A percentile compares a stretch with the other conserved stretches of the same genome.
phyloP scores from a whole-genome alignment of 164 flowering plant species.

The Protea cynaroides region DNA sequence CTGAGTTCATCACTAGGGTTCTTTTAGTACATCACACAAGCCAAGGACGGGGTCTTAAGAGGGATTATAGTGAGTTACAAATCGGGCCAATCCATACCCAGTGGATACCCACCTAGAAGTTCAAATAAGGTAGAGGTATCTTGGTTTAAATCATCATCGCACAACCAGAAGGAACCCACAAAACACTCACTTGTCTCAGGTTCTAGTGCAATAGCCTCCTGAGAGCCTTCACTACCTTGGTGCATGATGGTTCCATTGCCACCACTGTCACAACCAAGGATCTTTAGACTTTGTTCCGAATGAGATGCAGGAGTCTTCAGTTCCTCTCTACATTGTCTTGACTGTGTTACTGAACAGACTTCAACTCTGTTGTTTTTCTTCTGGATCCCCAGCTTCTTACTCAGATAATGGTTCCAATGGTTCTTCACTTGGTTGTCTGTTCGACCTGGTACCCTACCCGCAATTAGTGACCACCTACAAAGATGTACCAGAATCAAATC shows the following conservation, averaged over 20 bases:
- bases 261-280: neutral
- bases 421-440: conserved; percentile 47
- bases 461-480: conserved; percentile 39
- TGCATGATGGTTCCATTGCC: neutral
- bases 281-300: neutral
- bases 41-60: too few relatives aligned
- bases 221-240: neutral
- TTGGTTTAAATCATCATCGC: neutral
- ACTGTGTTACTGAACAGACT: neutral
- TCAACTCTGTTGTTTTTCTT: conserved; percentile 2
- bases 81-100: conserved; percentile 2
- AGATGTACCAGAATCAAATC: neutral
- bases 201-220: neutral
- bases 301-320: neutral
- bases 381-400: conserved; percentile 25
- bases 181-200: neutral
- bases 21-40: too few relatives aligned
- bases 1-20: too few relatives aligned
- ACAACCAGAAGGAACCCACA: neutral
- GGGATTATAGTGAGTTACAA: neutral
- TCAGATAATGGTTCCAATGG: conserved; percentile 37
- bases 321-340: neutral
- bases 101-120: conserved; percentile 1
- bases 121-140: neutral
- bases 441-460: conserved; percentile 39